Evolutionary conservation across 2,329 filamentous ascomycete species (phyloP), one percentile per base, ranked within the genome.

Genomic region (Thielaviopsis populi): DNA sequence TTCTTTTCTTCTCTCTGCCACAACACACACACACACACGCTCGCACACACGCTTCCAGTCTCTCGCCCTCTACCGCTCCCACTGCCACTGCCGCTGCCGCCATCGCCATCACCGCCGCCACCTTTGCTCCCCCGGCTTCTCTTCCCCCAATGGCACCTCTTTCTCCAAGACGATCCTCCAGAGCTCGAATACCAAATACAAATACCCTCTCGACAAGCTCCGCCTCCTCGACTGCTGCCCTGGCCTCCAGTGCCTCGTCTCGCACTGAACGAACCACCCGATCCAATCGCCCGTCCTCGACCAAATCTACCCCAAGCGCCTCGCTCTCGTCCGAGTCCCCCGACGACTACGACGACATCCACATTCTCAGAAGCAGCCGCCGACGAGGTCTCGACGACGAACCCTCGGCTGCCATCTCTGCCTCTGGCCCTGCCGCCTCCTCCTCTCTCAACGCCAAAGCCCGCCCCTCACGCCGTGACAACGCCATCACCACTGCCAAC

Each of bases 121-220:
- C 70, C 68, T 71, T 69, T 69, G 7, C 62, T 61, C 62, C 13
- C 48, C 68, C 69, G 68, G 67, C 69, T 24, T 30, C 24, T 65
- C 69, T 73, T 77, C 27, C 53, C 53, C 53, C 77, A 78, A 82
- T 83, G 81, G 80, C 81, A 79, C 80, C 78, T 72, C 77, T 77
- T 70, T 82, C 87, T 73, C 89, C 88, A 74, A 87, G 92, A 77
- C 89, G 92, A 74, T 96, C 91, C 72, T 94, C 91, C 75, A 86
- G 92, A 81, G 90, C 90, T 78, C 88, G 89, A 73, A 84, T 84
- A 78, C 82, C 85, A 71, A 83, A 84, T 75, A 84, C n/a, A n/a
- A n/a, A 86, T 70, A 85, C 89, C 70, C 86, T 89, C 70, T 89
- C 88, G 68, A 41, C 33, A 17, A 53, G 50, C 27, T 33, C 58